Evolutionary conservation across 78 protist species (phyloP).

Genomic region (slime mould (Dictyostelium discoideum)): DNA sequence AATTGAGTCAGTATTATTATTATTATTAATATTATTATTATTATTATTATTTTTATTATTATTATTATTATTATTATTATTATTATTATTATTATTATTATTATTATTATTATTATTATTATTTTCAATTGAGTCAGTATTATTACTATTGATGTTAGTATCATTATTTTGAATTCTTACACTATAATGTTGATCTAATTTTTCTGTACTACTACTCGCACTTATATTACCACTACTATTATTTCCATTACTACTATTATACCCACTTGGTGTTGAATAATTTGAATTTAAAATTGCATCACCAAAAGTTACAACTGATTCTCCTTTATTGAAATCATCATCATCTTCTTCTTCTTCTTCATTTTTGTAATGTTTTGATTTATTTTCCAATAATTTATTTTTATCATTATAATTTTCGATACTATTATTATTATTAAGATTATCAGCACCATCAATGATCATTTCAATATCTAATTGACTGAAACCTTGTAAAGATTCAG

Average conservation of each 20-base stretch:
- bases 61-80: not conserved
- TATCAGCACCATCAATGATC: not conserved
- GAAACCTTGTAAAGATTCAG: not conserved
- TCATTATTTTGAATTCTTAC: not conserved
- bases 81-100: not conserved
- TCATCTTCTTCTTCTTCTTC: not conserved
- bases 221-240: not conserved
- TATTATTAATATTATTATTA: not conserved
- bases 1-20: not conserved
- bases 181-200: not conserved
- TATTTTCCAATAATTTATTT: not conserved
- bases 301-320: not conserved
- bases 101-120: not conserved
- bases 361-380: not conserved
- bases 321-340: slow-evolving; percentile 21
- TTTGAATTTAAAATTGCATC: not conserved
- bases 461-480: not conserved
- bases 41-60: too few relatives aligned
- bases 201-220: not conserved
- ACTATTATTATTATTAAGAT: not conserved
- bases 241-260: not conserved
- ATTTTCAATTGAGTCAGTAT: not conserved
- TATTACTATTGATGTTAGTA: not conserved
- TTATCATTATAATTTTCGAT: not conserved
- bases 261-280: not conserved